Evolutionary conservation across 768 basidiomycete species (phyloP).

Genomic region (Kwoniella europaea): DNA sequence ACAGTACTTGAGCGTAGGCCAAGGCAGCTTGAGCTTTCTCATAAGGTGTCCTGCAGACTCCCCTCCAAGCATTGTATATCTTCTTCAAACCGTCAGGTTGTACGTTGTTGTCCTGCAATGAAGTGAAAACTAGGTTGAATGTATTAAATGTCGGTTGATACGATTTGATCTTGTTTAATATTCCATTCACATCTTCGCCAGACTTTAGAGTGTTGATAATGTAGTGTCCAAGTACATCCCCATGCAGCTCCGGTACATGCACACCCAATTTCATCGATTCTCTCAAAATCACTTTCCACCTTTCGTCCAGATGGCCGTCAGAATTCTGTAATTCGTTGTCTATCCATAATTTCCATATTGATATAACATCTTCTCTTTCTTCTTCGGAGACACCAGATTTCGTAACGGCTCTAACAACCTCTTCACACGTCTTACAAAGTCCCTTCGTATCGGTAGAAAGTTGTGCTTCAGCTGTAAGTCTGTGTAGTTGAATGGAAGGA

Average conservation of each 20-base stretch:
- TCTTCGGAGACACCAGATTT: constrained; percentile 2
- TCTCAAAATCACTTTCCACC: constrained; percentile 12
- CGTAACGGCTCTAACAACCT: constrained; percentile 20
- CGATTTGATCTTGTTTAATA: constrained; percentile 8
- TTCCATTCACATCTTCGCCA: background rate
- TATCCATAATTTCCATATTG: constrained; percentile 23
- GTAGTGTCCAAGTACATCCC: constrained; percentile 8
- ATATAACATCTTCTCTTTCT: constrained; percentile 1
- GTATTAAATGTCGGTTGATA: constrained; percentile 27
- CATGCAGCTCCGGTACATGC: constrained; percentile 15
- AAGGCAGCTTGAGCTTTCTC: constrained; percentile 38
- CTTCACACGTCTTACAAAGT: constrained; percentile 19
- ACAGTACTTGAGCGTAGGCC: constrained; percentile 28
- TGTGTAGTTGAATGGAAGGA: constrained; percentile 65
- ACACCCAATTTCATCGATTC: constrained; percentile 11
- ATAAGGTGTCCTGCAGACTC: constrained; percentile 14
- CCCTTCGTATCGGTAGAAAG: background rate
- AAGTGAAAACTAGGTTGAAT: constrained; percentile 31
- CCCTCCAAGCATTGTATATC: constrained; percentile 40
- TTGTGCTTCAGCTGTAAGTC: constrained; percentile 62
- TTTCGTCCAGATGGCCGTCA: background rate
- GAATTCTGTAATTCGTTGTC: background rate
- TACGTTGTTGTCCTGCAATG: constrained; percentile 6
- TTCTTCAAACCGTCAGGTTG: constrained; percentile 14
- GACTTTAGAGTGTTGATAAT: background rate